Conservation (phyloP, 2,329 filamentous ascomycete genomes). For the Beauveria sp. region DNA sequence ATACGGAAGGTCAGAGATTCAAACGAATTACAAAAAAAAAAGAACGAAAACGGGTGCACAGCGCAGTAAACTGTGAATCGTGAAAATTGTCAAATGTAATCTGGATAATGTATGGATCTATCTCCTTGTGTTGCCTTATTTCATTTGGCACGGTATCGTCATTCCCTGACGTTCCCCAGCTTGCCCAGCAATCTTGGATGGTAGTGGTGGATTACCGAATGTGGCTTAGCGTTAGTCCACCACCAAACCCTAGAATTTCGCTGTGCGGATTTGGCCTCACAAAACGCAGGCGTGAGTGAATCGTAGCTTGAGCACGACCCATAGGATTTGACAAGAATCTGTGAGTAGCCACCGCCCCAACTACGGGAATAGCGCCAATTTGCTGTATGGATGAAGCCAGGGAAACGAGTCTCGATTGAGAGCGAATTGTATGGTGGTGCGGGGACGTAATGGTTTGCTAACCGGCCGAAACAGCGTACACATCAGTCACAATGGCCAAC, state of each 20-base stretch:
- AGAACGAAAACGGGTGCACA: not conserved
- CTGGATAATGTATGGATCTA: not conserved
- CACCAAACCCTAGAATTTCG: conserved; percentile 41
- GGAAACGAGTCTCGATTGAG: not conserved
- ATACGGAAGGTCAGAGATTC: conserved; percentile 51
- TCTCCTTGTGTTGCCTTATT: not conserved
- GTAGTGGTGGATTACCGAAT: conserved; percentile 33
- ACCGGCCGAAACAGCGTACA: conserved; percentile 20
- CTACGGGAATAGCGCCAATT: conserved; percentile 8
- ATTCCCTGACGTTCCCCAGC: conserved; percentile 8
- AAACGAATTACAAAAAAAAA: conserved; percentile 29
- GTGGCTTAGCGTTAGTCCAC: conserved; percentile 27
- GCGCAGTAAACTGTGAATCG: not conserved
- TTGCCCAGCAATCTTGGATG: conserved; percentile 12
- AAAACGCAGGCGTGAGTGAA: conserved; percentile 28
- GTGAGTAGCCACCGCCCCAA: conserved; percentile 18
- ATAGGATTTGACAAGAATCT: conserved; percentile 30
- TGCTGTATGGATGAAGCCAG: not conserved
- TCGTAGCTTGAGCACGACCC: conserved; percentile 24
- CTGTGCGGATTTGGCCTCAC: conserved; percentile 30
- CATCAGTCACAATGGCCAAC: conserved; percentile 73
- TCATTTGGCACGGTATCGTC: not conserved
- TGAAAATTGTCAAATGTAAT: not conserved
- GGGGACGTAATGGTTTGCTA: not conserved
- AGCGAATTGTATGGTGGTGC: not conserved